phyloP scores from a whole-genome alignment of 768 basidiomycete genomes.

The Tubosaeta sp. region DNA sequence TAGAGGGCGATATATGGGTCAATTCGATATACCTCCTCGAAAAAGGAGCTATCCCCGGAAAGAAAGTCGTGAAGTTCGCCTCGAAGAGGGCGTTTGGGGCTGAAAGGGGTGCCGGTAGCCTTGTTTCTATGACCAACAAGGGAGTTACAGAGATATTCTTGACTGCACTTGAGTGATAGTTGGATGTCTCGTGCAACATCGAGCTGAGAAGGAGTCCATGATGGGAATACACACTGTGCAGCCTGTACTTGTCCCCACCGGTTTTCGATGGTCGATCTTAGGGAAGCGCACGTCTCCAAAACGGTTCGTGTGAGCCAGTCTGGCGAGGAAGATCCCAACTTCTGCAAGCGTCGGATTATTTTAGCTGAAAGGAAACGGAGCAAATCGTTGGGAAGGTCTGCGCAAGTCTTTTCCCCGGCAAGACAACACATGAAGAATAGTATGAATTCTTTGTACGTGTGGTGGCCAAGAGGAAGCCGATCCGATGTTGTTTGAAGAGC shows the following conservation, averaged over 20 bases:
- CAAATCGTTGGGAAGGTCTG: constrained; percentile 20
- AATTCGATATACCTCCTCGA: neutral
- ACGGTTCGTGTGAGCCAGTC: neutral
- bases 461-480: neutral
- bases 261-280: constrained; percentile 21
- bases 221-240: constrained; percentile 18
- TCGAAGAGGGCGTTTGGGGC: constrained; percentile 1
- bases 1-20: constrained; percentile 24
- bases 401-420: constrained; percentile 16
- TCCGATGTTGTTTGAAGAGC: constrained; percentile 29
- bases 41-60: constrained; percentile 7
- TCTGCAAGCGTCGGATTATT: neutral
- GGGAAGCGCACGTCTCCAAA: constrained; percentile 21
- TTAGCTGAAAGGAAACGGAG: constrained; percentile 15
- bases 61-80: constrained; percentile 16
- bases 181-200: constrained; percentile 28
- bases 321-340: neutral
- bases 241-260: constrained; percentile 34
- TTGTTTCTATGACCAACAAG: neutral
- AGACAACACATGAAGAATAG: constrained; percentile 35
- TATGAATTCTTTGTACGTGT: constrained; percentile 47
- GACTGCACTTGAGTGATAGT: constrained; percentile 31
- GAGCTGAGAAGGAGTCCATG: constrained; percentile 28
- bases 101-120: constrained; percentile 7
- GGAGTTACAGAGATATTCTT: constrained; percentile 24